Percentiles rank a stretch among this genome's conserved stretches.
Evolutionary conservation across 2,329 filamentous ascomycete genomes (phyloP).

Genomic region (Claviceps purpurea): DNA sequence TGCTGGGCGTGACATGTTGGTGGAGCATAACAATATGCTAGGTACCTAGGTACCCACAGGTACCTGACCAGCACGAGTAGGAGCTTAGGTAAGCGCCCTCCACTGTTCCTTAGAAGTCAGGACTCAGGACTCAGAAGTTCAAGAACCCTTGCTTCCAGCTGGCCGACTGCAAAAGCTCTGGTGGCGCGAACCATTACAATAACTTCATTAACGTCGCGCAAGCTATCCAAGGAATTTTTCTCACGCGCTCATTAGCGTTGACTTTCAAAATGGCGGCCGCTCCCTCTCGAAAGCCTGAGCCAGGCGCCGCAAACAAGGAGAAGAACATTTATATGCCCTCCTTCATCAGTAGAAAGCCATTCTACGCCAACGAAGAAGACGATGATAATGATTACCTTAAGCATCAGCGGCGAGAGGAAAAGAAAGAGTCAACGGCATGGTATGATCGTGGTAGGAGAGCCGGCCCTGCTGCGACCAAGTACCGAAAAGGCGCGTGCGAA

Average conservation of each 20-base stretch:
- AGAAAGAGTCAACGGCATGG: conserved; percentile 69
- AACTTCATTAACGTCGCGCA: not conserved
- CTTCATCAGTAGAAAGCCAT: conserved; percentile 96
- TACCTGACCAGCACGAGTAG: no score
- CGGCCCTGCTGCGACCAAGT: conserved; percentile 86
- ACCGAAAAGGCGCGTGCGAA: conserved; percentile 93
- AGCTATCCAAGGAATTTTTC: not conserved
- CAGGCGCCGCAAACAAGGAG: conserved; percentile 51
- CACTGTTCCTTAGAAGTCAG: no score
- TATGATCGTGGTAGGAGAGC: conserved; percentile 79
- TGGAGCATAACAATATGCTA: no score
- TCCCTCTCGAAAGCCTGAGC: conserved; percentile 21
- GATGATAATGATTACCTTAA: conserved; percentile 81
- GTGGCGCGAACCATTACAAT: not conserved
- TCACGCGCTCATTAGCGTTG: not conserved
- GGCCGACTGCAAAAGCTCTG: not conserved
- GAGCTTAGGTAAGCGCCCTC: no score
- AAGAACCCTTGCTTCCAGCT: no score
- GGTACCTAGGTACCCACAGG: no score
- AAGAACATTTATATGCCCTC: conserved; percentile 97
- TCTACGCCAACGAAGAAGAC: conserved; percentile 75
- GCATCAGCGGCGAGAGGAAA: conserved; percentile 62
- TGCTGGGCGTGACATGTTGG: no score
- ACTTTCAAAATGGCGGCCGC: conserved; percentile 11
- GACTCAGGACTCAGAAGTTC: no score